Conservation (phyloP, 1,284 basidiomycete genomes). For the Sanghuangporus sanghuang region DNA sequence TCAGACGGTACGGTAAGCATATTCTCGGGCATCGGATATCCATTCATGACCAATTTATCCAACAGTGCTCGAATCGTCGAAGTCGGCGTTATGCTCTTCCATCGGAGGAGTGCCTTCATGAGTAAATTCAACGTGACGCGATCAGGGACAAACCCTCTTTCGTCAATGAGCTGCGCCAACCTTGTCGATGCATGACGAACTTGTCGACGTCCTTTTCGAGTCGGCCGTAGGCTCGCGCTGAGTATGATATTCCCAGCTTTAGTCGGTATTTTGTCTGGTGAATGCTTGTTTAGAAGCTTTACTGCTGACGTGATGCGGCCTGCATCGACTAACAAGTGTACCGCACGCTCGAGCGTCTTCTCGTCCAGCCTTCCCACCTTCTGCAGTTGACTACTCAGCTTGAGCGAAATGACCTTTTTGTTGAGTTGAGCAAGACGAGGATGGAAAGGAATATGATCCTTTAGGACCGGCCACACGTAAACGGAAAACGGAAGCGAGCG, state of each 20-base stretch:
- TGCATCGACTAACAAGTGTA: conserved; percentile 31
- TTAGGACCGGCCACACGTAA: conserved; percentile 12
- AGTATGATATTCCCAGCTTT: conserved; percentile 48
- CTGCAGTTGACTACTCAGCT: neutral
- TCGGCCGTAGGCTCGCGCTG: conserved; percentile 33
- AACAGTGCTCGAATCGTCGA: conserved; percentile 49
- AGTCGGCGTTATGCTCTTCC: conserved; percentile 37
- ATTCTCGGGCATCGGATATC: conserved; percentile 41
- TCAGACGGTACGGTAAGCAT: neutral
- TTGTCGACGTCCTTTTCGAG: conserved; percentile 36
- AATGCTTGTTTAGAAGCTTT: conserved; percentile 32
- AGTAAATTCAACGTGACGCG: conserved; percentile 62
- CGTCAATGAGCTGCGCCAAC: conserved; percentile 34
- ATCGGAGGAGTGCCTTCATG: conserved; percentile 49
- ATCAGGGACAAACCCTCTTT: conserved; percentile 48
- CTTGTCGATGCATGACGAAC: conserved; percentile 37
- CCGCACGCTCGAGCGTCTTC: conserved; percentile 19
- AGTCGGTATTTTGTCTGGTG: conserved; percentile 28
- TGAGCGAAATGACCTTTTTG: conserved; percentile 10
- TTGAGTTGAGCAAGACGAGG: conserved; percentile 8
- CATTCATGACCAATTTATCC: conserved; percentile 48
- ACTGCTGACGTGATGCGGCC: conserved; percentile 38
- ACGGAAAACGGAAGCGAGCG: conserved; percentile 15
- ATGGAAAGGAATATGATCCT: conserved; percentile 12
- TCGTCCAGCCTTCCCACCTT: conserved; percentile 19